Conservation (phyloP, 768 basidiomycete species). For the Kwoniella botswanensis region DNA sequence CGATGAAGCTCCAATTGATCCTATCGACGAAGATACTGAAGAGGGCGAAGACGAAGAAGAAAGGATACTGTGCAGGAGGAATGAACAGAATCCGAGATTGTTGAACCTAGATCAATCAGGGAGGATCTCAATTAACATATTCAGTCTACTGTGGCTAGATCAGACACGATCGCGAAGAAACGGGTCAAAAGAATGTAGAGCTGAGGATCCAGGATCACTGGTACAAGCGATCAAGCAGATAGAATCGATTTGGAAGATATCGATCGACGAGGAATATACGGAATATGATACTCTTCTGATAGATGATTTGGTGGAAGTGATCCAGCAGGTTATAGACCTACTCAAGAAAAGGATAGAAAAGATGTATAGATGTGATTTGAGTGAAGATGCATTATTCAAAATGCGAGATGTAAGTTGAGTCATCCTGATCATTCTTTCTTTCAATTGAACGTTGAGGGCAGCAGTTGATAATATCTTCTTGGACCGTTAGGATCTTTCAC, state of each 20-base stretch:
- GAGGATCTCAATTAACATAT: conserved; percentile 20
- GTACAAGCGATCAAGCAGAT: neutral
- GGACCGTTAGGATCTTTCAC: neutral
- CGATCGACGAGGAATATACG: neutral
- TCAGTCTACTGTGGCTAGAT: neutral
- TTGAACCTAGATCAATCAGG: conserved; percentile 28
- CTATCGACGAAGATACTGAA: neutral
- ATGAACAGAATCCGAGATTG: neutral
- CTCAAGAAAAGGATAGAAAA: neutral
- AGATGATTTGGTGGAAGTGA: neutral
- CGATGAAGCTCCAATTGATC: too few relatives aligned
- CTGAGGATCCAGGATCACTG: neutral
- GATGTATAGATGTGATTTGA: conserved; percentile 16
- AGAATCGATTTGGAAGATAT: conserved; percentile 5
- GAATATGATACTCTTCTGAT: neutral
- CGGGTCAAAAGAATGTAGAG: too few relatives aligned
- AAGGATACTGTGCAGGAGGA: conserved; percentile 9
- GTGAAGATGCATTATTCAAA: conserved; percentile 15
- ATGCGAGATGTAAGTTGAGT: conserved; percentile 23
- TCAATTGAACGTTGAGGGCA: too few relatives aligned
- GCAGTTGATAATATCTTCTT: neutral
- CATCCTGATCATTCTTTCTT: neutral
- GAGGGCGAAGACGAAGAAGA: conserved; percentile 10
- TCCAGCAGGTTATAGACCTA: neutral
- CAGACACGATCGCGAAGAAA: too few relatives aligned